Evolutionary conservation across 495 filamentous ascomycete genomes (phyloP), one percentile per base, ranked within the genome.

Genomic region (Penicillium coprophilum): DNA sequence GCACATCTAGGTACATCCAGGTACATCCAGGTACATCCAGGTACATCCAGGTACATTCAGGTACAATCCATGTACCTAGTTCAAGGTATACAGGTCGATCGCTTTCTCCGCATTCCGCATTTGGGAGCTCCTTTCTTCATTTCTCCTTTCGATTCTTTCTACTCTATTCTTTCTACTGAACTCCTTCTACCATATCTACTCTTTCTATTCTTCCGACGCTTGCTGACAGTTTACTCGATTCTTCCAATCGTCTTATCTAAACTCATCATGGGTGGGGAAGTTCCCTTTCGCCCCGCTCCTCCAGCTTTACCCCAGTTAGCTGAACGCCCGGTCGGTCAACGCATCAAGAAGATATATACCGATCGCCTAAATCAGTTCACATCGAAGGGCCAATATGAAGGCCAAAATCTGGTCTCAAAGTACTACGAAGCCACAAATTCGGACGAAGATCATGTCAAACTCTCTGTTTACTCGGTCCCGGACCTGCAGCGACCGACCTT

Each of bases 401-500:
- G 82, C 21, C 80, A 88, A 56, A 92, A 91, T 57, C 80, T 97
- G n/a, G 75, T 85, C 38, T 81, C 85, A 75, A 92, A 91, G 75
- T 82, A 92, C 71, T 81, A 85, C 63, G 89, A 96, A 72, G 89
- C 80, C 24, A 79, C 85, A 36, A 84, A 79, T 39, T 86, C 85
- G 12, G 90, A 87, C 59, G 67, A 85, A 60, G 82, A 89, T 23
- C 77, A 92, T 67, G 86, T 97, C 59, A 90, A 89, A 71, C 87
- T 98, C 46, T 90, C 80, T 47, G 90, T 94, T 38, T 97, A 93
- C 80, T 86, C 88, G 13, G 88, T 89, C 11, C 93, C 93, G 0
- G 74, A 87, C 63, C 85, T 89, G 38, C 76, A 81, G 36, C 84
- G 94, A 20, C 94, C 95, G 13, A 83, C 87, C n/a, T 98, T 98